These are phyloP conservation scores for Aspergillus cejpii DNA, from an alignment of 2,329 filamentous ascomycete species.

Conservation along the genomic window DNA sequence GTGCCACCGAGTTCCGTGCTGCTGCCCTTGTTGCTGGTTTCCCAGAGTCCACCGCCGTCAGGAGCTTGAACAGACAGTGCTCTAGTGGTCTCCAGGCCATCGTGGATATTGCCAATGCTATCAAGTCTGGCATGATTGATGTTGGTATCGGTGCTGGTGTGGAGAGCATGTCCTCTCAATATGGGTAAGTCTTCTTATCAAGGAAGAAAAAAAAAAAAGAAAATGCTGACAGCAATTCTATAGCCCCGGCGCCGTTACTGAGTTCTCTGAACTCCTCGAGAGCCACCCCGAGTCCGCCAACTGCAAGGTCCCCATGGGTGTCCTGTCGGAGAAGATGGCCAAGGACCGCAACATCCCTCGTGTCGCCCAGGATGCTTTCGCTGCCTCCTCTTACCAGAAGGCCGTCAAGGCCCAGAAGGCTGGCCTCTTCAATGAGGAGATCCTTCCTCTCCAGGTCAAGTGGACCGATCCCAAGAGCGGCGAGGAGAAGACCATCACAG, in stretches of 20 bases:
- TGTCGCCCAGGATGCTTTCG: constrained; percentile 79
- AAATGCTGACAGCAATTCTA: neutral
- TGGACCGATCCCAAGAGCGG: constrained; percentile 86
- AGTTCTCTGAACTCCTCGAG: constrained; percentile 88
- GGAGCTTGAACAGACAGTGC: constrained; percentile 88
- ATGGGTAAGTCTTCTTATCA: constrained; percentile 57
- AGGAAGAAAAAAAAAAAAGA: neutral
- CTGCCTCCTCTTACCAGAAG: constrained; percentile 87
- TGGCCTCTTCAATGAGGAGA: constrained; percentile 91
- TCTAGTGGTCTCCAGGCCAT: constrained; percentile 87
- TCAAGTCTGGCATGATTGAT: constrained; percentile 87
- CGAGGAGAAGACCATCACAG: constrained; percentile 74
- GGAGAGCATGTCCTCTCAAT: constrained; percentile 91
- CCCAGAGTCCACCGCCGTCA: constrained; percentile 75
- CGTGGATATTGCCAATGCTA: constrained; percentile 89
- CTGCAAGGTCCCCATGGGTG: constrained; percentile 97
- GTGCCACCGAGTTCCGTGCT: constrained; percentile 93
- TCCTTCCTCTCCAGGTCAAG: constrained; percentile 76
- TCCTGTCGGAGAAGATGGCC: constrained; percentile 90
- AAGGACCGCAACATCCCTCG: constrained; percentile 70
- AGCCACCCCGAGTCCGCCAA: constrained; percentile 74
- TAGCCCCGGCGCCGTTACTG: constrained; percentile 74
- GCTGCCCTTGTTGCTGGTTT: constrained; percentile 87
- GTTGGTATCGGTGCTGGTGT: constrained; percentile 89
- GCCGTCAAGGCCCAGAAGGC: constrained; percentile 74